Evolutionary conservation across 176 grass and related monocot genomes (phyloP), one percentile per base, ranked within the genome.

Genomic region (Aegilops bicornis): DNA sequence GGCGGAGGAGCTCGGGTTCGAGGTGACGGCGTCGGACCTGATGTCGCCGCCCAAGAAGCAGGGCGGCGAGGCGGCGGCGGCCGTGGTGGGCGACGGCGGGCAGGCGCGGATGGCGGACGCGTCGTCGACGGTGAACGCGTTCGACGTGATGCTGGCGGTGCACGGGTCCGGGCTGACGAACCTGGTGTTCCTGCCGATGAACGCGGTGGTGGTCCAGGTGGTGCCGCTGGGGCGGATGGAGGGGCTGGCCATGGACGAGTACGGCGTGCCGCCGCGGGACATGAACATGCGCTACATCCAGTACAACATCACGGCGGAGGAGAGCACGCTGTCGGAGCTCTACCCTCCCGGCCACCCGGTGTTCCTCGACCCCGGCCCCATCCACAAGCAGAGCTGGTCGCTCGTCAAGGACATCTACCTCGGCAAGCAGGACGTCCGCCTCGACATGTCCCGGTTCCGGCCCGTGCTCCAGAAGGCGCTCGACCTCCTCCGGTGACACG

Each of bases 141-240:
- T 87, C 48, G 95, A 97, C 83, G 89, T 60, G 42, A 83, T 97
- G 90, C 3, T 97, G 66, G 95, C 90, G 14, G 95, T 97, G 86
- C 95, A 97, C 63, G 95, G 95, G 8, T 91, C 95, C 0, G 92
- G 92, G 64, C 90, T 97, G 19, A 97, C 95, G 11, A 97, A 93
- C 86, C 88, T 92, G 76, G 45, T 90, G 80, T 97, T 97, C 79
- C 87, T 97, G 39, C 95, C 95, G 22, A 88, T 86, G 82, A 94
- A 95, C 80, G 90, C 95, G 12, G 87, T 94, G 67, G 81, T 97
- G 33, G 32, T 97, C 35, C 92, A 97, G 87, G 91, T 97, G 79
- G 95, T 97, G 80, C 95, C 95, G 19, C 83, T 94, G 64, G 95
- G 92, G 8, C 31, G 91, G 43, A 87, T 95, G 67, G 95, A 97